Base-by-base conservation (phyloP, 331 rosid genomes). In the Spiraea crenata region DNA sequence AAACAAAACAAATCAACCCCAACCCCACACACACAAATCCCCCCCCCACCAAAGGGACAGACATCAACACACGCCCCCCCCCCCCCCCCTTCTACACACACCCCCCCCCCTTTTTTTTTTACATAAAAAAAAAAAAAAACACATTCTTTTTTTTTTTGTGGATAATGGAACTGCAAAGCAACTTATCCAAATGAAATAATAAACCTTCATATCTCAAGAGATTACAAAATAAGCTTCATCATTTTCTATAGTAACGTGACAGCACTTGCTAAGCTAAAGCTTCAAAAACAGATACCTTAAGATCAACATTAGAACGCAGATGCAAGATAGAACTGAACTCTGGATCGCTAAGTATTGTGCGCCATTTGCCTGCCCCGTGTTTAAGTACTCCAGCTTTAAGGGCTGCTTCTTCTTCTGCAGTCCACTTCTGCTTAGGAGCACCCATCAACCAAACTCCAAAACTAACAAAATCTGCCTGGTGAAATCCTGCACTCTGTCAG, bases 301-400 rank as follows among this genome's bases (percentile, higher is more conserved):
- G 98, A 80, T 95, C 93, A 57, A 88, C 85, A 79, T 83, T 88
- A n/a, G 99, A 93, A 57, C 99, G 99, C 77, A 76, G 80, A 67
- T 78, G 82, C 82, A 95, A 82, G 79, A 89, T 82, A 70, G 90
- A 14, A 74, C 89, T 83, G 84, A 95, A 95, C 67, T 95, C 99
- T 9, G 92, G 90, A 80, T 95, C 99, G 6, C 88, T 85, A 48
- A 95, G 96, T 82, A 95, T 95, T 5, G 98, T 89, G 82, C 99
- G 98, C 99, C 99, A 95, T 76, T 95, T 95, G 42, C 99, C 99
- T 10, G 99, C 93, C 68, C 99, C 99, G 16, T 95, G 99, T 83
- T 95, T 95, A 65, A 85, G 67, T 76, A 95, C 97, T 74, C 99
- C 99, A 64, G 97, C 97, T 82, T 95, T 95, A 79, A 95, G 88